Base-by-base conservation (phyloP, 179 eudicot genomes). In the Kewa caespitosa region DNA sequence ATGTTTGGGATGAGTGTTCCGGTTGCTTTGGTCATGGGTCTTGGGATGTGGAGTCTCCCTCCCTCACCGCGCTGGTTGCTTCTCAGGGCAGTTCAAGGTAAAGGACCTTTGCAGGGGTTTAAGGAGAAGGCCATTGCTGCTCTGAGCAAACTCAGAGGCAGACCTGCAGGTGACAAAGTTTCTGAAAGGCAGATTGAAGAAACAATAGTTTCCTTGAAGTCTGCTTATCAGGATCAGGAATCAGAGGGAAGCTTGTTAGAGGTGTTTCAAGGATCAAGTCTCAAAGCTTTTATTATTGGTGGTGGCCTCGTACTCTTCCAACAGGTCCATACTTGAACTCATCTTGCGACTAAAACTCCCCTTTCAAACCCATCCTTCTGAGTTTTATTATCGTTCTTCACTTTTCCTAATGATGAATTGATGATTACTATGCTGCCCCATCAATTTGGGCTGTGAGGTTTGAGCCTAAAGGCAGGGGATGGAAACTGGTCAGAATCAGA, bases 251-350 rank as follows among this genome's bases (percentile, higher is more conserved):
- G 86, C 79, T 83, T 91, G 31, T 79, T 84, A 71, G 99, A 96
- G 85, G 92, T 96, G 78, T 85, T 96, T 80, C 92, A 91, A 78
- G 99, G 98, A 66, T 83, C 94, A 64, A 89, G 89, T 80, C 73
- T 96, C 50, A 96, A 93, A 85, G 99, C 99, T 61, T 90, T 93
- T 38, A 84, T 85, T 28, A 96, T 96, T 69, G 99, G 94, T 67
- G 99, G 99, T 67, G 99, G 99, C 75, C 86, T 96, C 76, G 98
- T 96, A 74, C 92, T 96, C 70, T 96, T 96, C 76, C 98, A 96
- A 78, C 99, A 96, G 96, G 99, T 96, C 42, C 68, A 27, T 74
- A 71, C 60, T 69, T 70, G 76, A 68, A 31, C 46, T 36, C 66
- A 50, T 38, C 20, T 62, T 61, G 23, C 73, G 37, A 33, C 61